Conservation (phyloP, 768 basidiomycete species). For the Lepiota venenata region DNA sequence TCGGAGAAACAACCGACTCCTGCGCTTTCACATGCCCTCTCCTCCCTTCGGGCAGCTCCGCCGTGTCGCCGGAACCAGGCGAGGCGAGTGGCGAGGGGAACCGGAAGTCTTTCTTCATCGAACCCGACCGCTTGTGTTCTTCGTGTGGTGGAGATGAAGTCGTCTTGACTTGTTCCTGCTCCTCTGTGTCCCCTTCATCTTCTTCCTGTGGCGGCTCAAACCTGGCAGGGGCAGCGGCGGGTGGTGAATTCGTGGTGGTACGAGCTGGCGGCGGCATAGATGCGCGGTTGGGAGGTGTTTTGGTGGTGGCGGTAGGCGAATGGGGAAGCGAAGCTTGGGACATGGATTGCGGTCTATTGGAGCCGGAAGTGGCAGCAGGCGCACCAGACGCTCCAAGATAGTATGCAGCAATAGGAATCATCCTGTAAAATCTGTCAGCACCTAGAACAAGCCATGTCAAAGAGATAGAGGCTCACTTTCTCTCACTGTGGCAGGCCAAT, state of each 20-base stretch:
- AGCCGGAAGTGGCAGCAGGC: constrained; percentile 35
- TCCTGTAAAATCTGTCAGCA: constrained; percentile 39
- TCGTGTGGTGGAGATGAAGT: constrained; percentile 1
- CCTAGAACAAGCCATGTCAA: not conserved
- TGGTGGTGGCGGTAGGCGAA: constrained; percentile 33
- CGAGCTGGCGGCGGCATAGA: constrained; percentile 66
- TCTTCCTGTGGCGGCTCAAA: constrained; percentile 53
- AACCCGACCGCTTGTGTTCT: constrained; percentile 49
- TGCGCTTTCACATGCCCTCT: constrained; percentile 16
- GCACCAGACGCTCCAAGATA: constrained; percentile 69
- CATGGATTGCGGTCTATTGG: constrained; percentile 67
- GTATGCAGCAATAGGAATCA: constrained; percentile 82
- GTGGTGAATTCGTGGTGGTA: constrained; percentile 27
- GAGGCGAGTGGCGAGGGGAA: constrained; percentile 51
- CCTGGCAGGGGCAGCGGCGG: constrained; percentile 21
- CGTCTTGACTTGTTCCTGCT: constrained; percentile 34
- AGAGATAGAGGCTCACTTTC: constrained; percentile 51
- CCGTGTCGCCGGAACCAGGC: constrained; percentile 20
- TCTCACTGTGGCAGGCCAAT: constrained; percentile 81
- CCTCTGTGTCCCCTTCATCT: constrained; percentile 33
- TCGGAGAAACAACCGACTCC: constrained; percentile 46
- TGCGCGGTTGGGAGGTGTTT: constrained; percentile 47
- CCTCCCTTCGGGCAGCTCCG: constrained; percentile 24
- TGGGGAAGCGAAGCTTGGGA: constrained; percentile 59
- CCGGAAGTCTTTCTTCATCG: constrained; percentile 76